Conservation (phyloP, 192 early-diverging fungal genomes). For the Dimargaris xerosporica region DNA sequence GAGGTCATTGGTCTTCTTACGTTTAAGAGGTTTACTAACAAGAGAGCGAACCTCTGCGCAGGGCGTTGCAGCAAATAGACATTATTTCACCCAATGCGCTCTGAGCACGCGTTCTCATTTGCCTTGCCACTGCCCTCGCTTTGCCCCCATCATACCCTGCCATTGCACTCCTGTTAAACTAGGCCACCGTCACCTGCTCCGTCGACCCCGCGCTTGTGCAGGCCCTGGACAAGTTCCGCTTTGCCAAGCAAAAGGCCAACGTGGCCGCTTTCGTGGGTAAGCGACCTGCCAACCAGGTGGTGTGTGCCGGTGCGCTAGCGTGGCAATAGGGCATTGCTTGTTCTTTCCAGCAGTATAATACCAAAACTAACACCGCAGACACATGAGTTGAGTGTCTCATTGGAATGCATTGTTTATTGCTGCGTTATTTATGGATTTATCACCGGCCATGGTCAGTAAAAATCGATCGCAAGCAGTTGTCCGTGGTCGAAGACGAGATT, state of each 20-base stretch:
- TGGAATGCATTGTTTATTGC: not conserved
- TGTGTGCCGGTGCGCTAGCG: not conserved
- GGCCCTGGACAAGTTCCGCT: conserved; percentile 18
- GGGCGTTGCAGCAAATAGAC: too few species aligned
- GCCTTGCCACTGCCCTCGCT: too few species aligned
- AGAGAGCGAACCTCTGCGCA: too few species aligned
- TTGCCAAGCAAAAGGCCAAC: conserved; percentile 13
- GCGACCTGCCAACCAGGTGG: not conserved
- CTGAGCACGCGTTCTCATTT: too few species aligned
- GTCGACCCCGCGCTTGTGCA: conserved; percentile 9
- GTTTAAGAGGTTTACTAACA: too few species aligned
- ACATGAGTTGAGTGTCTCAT: not conserved
- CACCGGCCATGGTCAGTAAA: too few species aligned
- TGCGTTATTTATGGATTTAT: not conserved
- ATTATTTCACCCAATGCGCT: too few species aligned
- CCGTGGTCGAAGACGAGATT: conserved; percentile 34
- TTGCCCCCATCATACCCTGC: too few species aligned
- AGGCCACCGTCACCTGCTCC: conserved; percentile 11
- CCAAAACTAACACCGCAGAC: not conserved
- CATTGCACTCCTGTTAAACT: too few species aligned
- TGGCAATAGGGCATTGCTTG: not conserved
- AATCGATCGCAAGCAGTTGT: conserved; percentile 31
- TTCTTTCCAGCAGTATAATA: not conserved
- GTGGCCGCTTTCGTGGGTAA: conserved; percentile 17
- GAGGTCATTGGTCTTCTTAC: too few species aligned